phyloP scores from a whole-genome alignment of 1,284 basidiomycete genomes.

The Cerioporus squamosus region DNA sequence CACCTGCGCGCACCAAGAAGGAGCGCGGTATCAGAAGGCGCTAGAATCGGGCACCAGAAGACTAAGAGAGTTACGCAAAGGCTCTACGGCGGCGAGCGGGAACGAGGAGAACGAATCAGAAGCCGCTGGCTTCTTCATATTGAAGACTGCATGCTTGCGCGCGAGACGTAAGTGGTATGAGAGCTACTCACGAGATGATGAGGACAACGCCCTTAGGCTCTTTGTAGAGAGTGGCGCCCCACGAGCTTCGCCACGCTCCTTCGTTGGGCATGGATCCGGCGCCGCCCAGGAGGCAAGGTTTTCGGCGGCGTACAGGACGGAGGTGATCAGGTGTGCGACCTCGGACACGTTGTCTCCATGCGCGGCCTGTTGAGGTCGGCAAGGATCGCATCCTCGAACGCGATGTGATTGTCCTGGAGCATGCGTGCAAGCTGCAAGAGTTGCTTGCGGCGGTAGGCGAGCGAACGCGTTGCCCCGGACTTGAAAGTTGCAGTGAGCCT shows the following conservation, averaged over 20 bases:
- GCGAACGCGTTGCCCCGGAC: constrained; percentile 51
- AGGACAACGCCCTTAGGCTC: constrained; percentile 56
- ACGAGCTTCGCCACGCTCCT: constrained; percentile 41
- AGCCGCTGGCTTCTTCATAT: neutral
- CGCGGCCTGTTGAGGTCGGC: constrained; percentile 59
- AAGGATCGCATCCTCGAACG: constrained; percentile 51
- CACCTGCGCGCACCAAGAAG: no score
- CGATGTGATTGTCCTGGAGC: constrained; percentile 59
- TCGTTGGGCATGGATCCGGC: constrained; percentile 45
- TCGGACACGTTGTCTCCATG: constrained; percentile 46
- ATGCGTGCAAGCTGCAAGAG: constrained; percentile 66
- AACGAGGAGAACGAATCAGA: no score
- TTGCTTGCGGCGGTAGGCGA: constrained; percentile 64
- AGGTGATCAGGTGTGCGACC: constrained; percentile 43
- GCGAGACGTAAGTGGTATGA: neutral
- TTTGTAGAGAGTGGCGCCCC: constrained; percentile 51
- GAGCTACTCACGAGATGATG: constrained; percentile 41
- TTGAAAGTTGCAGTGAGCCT: constrained; percentile 53
- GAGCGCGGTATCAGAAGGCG: no score
- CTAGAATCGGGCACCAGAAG: no score
- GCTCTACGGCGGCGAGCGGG: no score
- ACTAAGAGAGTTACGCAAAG: no score
- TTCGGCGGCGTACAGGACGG: constrained; percentile 50
- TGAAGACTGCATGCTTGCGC: no score
- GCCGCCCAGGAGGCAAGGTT: constrained; percentile 57